A percentile compares a stretch with the other conserved stretches of the same genome.
phyloP scores from a whole-genome alignment of 2,329 filamentous ascomycete genomes.

The Calycina marina region DNA sequence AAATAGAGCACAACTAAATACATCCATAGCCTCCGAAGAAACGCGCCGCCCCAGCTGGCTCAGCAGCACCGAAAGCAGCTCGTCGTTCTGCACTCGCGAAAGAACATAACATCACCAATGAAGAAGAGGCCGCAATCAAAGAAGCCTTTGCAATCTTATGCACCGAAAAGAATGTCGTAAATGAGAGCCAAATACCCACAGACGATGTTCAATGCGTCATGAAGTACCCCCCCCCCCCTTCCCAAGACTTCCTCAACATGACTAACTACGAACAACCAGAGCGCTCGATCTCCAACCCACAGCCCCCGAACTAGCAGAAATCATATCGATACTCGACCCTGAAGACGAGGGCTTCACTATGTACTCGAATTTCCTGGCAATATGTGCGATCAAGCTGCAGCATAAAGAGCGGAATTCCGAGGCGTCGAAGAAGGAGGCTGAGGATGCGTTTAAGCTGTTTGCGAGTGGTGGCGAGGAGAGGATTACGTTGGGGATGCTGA shows the following conservation, averaged over 20 bases:
- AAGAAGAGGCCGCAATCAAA: conserved; percentile 79
- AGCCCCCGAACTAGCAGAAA: conserved; percentile 55
- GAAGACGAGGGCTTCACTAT: conserved; percentile 62
- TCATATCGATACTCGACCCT: conserved; percentile 71
- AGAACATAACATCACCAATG: conserved; percentile 71
- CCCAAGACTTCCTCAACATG: conserved; percentile 1
- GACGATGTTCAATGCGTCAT: conserved; percentile 50
- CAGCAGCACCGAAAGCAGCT: conserved; percentile 10
- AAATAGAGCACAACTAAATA: background rate
- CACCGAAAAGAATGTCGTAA: conserved; percentile 55
- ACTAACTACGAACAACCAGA: conserved; percentile 29
- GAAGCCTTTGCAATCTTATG: conserved; percentile 81
- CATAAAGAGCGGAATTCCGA: conserved; percentile 35
- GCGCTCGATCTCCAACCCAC: conserved; percentile 66
- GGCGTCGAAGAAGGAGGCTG: conserved; percentile 51
- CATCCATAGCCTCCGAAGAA: conserved; percentile 17
- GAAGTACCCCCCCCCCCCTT: conserved; percentile 34
- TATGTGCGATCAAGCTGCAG: conserved; percentile 77
- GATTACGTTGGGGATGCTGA: conserved; percentile 71
- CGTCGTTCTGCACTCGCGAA: conserved; percentile 81
- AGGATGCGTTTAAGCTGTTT: conserved; percentile 73
- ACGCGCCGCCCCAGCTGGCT: conserved; percentile 15
- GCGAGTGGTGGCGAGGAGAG: conserved; percentile 40
- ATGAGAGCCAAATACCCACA: conserved; percentile 36
- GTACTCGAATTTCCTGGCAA: conserved; percentile 72